These are phyloP conservation scores for Sporormia fimetaria DNA, from an alignment of 495 filamentous ascomycete species.

Conservation along the genomic window DNA sequence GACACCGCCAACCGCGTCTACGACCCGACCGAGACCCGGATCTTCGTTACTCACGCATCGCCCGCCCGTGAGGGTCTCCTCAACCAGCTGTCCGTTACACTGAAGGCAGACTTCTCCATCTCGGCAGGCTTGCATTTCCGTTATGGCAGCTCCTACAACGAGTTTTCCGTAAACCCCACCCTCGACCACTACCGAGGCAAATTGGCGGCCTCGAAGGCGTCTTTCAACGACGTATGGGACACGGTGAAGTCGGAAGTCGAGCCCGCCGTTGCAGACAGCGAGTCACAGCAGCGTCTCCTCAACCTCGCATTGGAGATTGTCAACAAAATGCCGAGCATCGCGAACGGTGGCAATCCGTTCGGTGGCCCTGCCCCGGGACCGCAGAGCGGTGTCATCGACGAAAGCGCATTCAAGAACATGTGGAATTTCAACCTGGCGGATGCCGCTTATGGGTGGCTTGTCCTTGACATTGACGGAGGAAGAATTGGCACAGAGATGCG, in stretches of 20 bases:
- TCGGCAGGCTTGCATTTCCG: conserved; percentile 97
- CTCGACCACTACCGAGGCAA: conserved; percentile 98
- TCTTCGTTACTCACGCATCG: conserved; percentile 96
- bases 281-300: conserved; percentile 80
- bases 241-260: conserved; percentile 93
- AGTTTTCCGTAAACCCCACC: conserved; percentile 97
- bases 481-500: conserved; percentile 97
- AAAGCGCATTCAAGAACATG: conserved; percentile 99
- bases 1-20: conserved; percentile 98
- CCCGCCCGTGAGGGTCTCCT: conserved; percentile 93
- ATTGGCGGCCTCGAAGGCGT: conserved; percentile 97
- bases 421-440: conserved; percentile 99
- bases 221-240: conserved; percentile 99
- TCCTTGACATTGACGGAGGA: conserved; percentile 85
- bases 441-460: conserved; percentile 91
- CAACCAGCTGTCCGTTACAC: conserved; percentile 93
- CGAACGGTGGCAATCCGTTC: conserved; percentile 92
- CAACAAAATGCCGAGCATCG: conserved; percentile 87
- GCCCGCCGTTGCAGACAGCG: conserved; percentile 82
- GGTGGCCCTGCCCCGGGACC: conserved; percentile 70
- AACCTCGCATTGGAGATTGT: conserved; percentile 85
- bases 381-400: conserved; percentile 80
- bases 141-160: conserved; percentile 98
- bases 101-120: conserved; percentile 97
- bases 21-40: conserved; percentile 93